Conservation (phyloP, 2,329 filamentous ascomycete genomes). For the Phialocephala subalpina region DNA sequence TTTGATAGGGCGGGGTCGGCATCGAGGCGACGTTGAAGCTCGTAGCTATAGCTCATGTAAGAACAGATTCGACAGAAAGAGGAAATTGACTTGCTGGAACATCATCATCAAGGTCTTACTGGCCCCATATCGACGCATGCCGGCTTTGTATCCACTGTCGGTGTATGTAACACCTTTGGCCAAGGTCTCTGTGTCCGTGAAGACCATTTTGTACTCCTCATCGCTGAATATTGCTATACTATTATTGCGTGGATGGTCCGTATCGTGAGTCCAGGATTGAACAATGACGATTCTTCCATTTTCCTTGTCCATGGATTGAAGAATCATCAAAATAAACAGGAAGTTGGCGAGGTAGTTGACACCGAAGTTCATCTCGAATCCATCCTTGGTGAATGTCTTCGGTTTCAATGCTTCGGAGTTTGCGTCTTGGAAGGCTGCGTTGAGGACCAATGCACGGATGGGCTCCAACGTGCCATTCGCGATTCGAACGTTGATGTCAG, state of each 20-base stretch:
- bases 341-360: slow-evolving; percentile 47
- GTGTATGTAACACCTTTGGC: slow-evolving; percentile 23
- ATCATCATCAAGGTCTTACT: slow-evolving; percentile 29
- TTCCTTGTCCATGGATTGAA: slow-evolving; percentile 47
- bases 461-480: slow-evolving; percentile 31
- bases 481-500: slow-evolving; percentile 35
- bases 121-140: slow-evolving; percentile 26
- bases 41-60: slow-evolving; percentile 17
- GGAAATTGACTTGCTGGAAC: slow-evolving; percentile 23
- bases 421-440: slow-evolving; percentile 30
- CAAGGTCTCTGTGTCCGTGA: slow-evolving; percentile 25
- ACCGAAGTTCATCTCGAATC: slow-evolving; percentile 46
- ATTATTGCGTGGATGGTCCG: slow-evolving; percentile 13
- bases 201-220: slow-evolving; percentile 42
- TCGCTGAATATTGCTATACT: background rate
- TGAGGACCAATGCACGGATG: slow-evolving; percentile 37
- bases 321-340: slow-evolving; percentile 44
- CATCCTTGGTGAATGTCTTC: slow-evolving; percentile 44
- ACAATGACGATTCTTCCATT: slow-evolving; percentile 45
- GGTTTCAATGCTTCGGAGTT: slow-evolving; percentile 12
- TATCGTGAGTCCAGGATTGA: slow-evolving; percentile 37
- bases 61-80: background rate
- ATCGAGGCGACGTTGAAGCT: slow-evolving; percentile 30
- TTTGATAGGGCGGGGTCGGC: slow-evolving; percentile 41
- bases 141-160: slow-evolving; percentile 21